Conservation (phyloP, 2,329 filamentous ascomycete genomes). For the Huntiella abstrusa region DNA sequence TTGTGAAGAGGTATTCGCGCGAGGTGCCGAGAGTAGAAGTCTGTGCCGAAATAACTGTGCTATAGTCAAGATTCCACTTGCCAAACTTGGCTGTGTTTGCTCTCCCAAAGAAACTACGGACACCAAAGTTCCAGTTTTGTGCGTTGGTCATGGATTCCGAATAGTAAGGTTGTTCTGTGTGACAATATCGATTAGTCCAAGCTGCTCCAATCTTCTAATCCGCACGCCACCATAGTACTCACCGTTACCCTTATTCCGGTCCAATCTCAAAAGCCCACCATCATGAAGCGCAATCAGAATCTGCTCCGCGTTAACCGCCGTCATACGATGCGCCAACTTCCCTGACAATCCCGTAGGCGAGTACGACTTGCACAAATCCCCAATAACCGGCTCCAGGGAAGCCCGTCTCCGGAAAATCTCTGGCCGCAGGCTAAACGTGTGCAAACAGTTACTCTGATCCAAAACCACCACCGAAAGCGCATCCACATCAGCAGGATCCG, state of each 20-base stretch:
- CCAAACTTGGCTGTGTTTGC: slow-evolving; percentile 45
- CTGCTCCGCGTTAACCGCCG: slow-evolving; percentile 53
- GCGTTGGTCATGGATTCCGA: slow-evolving; percentile 56
- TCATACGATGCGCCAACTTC: slow-evolving; percentile 62
- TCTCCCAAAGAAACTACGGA: slow-evolving; percentile 46
- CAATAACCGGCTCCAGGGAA: slow-evolving; percentile 53
- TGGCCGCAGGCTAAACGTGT: slow-evolving; percentile 64
- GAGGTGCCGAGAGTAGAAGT: slow-evolving; percentile 32
- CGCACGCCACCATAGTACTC: slow-evolving; percentile 14
- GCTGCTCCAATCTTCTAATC: not conserved
- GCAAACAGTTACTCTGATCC: slow-evolving; percentile 60
- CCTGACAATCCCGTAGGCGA: slow-evolving; percentile 55
- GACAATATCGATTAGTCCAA: too few relatives aligned
- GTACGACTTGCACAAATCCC: slow-evolving; percentile 58
- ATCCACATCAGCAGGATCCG: slow-evolving; percentile 63
- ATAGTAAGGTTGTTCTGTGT: slow-evolving; percentile 29
- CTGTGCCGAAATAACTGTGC: slow-evolving; percentile 45
- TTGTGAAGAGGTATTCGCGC: slow-evolving; percentile 39
- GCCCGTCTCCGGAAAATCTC: slow-evolving; percentile 59
- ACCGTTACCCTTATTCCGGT: slow-evolving; percentile 34
- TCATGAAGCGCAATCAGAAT: slow-evolving; percentile 67
- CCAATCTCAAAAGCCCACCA: slow-evolving; percentile 55
- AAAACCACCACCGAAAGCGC: slow-evolving; percentile 62
- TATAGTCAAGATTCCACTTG: slow-evolving; percentile 45
- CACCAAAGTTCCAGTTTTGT: slow-evolving; percentile 49